phyloP scores from a whole-genome alignment of 2,329 filamentous ascomycete species.

The Arachnomyces sp. region DNA sequence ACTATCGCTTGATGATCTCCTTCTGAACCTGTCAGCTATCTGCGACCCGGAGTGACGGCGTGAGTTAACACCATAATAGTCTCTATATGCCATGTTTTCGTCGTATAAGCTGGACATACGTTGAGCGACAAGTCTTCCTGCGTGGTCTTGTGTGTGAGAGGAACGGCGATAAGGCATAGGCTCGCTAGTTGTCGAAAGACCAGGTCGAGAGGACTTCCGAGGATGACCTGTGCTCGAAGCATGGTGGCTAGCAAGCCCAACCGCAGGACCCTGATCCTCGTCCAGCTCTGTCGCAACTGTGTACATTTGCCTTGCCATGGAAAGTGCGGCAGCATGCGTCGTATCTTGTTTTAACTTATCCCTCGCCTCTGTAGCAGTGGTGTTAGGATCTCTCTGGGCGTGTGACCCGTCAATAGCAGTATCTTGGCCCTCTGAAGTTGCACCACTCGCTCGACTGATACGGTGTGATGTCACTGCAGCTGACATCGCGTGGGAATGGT shows the following conservation, averaged over 20 bases:
- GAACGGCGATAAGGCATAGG: too few species aligned
- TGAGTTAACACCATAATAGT: conserved; percentile 60
- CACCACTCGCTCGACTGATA: conserved; percentile 26
- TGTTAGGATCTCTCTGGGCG: conserved; percentile 67
- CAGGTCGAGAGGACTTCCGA: conserved; percentile 11
- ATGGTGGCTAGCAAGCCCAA: conserved; percentile 17
- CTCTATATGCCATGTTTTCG: conserved; percentile 58
- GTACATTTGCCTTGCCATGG: conserved; percentile 81
- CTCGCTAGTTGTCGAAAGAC: too few species aligned
- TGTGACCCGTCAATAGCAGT: conserved; percentile 57
- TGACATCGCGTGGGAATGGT: conserved; percentile 61
- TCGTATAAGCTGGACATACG: conserved; percentile 68
- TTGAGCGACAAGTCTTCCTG: conserved; percentile 72
- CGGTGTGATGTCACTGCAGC: conserved; percentile 63
- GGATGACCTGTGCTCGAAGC: conserved; percentile 15
- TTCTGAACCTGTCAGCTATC: conserved; percentile 49
- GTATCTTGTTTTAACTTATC: conserved; percentile 62
- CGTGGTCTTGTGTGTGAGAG: conserved; percentile 63
- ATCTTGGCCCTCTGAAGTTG: conserved; percentile 42
- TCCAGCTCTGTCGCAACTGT: conserved; percentile 43
- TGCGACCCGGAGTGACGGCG: conserved; percentile 44
- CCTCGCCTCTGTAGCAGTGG: conserved; percentile 60
- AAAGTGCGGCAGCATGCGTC: conserved; percentile 68
- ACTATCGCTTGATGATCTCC: conserved; percentile 58
- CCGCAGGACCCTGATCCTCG: conserved; percentile 7